Evolutionary conservation across 805 yeast species (phyloP).

Genomic region (Kuraishia hungarica): DNA sequence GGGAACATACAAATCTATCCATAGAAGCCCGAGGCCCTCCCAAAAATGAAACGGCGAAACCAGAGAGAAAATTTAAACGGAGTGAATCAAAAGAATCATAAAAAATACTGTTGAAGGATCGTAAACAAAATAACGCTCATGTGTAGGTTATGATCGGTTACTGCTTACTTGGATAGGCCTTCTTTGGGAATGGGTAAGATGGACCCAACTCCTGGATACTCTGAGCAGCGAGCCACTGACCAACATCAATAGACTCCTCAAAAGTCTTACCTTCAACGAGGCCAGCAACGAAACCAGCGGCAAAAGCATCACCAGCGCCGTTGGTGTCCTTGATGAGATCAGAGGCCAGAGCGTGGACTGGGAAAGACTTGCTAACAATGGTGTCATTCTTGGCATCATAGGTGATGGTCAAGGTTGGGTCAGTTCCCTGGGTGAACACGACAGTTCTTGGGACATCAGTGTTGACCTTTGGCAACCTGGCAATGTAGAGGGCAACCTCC

Average conservation of each 20-base stretch:
- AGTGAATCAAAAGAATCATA: background rate
- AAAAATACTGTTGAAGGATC: conserved; percentile 1
- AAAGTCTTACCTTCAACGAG: conserved; percentile 65
- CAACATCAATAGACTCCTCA: conserved; percentile 59
- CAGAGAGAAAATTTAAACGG: background rate
- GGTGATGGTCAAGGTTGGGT: conserved; percentile 75
- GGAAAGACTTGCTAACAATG: conserved; percentile 40
- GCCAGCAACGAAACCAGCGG: conserved; percentile 92
- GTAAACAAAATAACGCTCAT: background rate
- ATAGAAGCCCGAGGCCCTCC: background rate
- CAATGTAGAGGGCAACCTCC: conserved; percentile 77
- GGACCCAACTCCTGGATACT: conserved; percentile 95
- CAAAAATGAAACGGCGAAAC: background rate
- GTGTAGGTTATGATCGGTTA: background rate
- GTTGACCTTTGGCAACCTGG: conserved; percentile 71
- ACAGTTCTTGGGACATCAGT: conserved; percentile 68
- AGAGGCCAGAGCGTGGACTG: conserved; percentile 65
- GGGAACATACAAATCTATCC: background rate
- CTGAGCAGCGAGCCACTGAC: conserved; percentile 94
- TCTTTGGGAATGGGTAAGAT: conserved; percentile 77
- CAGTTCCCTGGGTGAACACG: conserved; percentile 91
- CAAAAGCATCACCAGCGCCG: conserved; percentile 99
- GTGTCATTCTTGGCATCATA: conserved; percentile 40
- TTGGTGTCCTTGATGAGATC: conserved; percentile 81
- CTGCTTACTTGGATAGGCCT: conserved; percentile 27